Evolutionary conservation across 805 yeast genomes (phyloP).

Genomic region (Sugiyamaella valdiviana): DNA sequence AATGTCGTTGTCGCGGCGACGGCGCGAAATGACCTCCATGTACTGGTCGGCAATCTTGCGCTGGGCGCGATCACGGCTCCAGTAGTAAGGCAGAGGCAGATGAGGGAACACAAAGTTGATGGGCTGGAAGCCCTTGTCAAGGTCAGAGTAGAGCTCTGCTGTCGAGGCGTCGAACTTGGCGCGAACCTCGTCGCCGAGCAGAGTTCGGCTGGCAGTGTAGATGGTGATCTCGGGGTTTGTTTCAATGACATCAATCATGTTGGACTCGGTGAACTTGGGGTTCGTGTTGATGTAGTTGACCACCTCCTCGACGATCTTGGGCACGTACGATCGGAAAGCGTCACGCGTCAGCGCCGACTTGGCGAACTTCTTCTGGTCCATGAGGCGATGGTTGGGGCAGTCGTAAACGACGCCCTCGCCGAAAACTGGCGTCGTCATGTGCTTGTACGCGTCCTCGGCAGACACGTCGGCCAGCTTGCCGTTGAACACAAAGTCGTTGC

Average conservation of each 20-base stretch:
- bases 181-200: conserved; percentile 90
- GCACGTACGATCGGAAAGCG: conserved; percentile 79
- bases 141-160: conserved; percentile 79
- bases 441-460: conserved; percentile 94
- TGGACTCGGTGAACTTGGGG: conserved; percentile 39
- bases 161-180: conserved; percentile 71
- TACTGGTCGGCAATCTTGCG: conserved; percentile 72
- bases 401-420: conserved; percentile 97
- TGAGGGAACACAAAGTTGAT: conserved; percentile 92
- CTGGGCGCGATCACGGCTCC: conserved; percentile 84
- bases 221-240: conserved; percentile 94
- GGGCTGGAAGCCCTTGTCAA: conserved; percentile 96
- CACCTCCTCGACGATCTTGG: conserved; percentile 76
- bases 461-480: conserved; percentile 83
- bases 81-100: conserved; percentile 81
- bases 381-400: conserved; percentile 85
- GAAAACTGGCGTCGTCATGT: conserved; percentile 97
- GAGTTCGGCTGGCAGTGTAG: conserved; percentile 88
- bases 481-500: conserved; percentile 93
- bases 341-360: conserved; percentile 83
- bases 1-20: conserved; percentile 72
- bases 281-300: conserved; percentile 54
- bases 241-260: conserved; percentile 49
- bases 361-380: conserved; percentile 98
- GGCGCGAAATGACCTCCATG: conserved; percentile 63